Evolutionary conservation across 192 early-diverging fungal genomes (phyloP), one percentile per base, ranked within the genome.

Genomic region (Mortierella claussenii): DNA sequence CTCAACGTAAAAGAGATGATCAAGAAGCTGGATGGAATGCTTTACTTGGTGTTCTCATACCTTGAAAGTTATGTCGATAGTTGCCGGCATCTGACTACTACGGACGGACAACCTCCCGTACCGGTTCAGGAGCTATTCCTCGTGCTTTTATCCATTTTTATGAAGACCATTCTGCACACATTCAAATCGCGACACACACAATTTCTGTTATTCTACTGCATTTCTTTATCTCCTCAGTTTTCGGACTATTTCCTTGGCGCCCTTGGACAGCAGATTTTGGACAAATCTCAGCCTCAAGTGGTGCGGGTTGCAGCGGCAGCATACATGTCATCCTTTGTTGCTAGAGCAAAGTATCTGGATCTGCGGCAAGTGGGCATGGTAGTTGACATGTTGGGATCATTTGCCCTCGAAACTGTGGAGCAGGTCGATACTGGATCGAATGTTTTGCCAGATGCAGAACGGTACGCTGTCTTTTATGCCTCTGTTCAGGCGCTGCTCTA

Each of bases 111-210:
- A 27, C 45, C 42, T 10, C 60, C 65, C 2, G 27, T 33, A 26
- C 74, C 50, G 7, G 59, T 70, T 68, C 81, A 31, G 24, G 85
- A 90, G 27, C 71, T 95, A 17, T 95, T 92, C 58, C 55, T 86
- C 20, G 75, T 81, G 13, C 73, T 97, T 36, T 67, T 98, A 17
- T 86, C 88, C 23, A 85, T 95, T 28, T 99, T 98, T 74, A 90
- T 92, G 55, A 80, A 86, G 21, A 84, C 87, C 2, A 85, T 97
- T 24, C 69, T 98, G 21, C 89, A 92, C 3, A 99, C 96, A 0
- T 92, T 96, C 70, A 91, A 91, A 61, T 92, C 93, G 43, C 89
- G 95, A 32, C 95, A 95, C 79, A 92, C 92, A 9, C 97, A 99
- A 78, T 99, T 98, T 57, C 62, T 97, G 24, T 71, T 95, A 26